Percentiles rank a stretch among this genome's conserved stretches.
These are phyloP conservation scores for Neonectria neomacrospora DNA, from an alignment of 2,329 filamentous ascomycete genomes.

Conservation along the genomic window DNA sequence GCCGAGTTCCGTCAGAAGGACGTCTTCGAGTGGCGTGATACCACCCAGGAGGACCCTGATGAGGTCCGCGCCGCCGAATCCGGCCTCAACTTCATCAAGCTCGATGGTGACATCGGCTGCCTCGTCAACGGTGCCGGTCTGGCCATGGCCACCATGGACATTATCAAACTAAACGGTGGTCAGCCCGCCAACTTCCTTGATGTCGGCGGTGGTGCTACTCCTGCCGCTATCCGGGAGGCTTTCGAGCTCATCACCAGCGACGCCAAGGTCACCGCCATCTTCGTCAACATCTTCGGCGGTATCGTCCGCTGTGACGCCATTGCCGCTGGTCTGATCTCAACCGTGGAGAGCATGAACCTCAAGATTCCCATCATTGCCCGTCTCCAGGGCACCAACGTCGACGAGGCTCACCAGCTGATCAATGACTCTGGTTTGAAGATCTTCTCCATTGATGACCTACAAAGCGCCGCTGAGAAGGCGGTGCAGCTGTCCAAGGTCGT, in stretches of 20 bases:
- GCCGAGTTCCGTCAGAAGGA: constrained; percentile 98
- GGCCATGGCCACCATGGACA: constrained; percentile 99
- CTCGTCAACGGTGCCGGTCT: constrained; percentile 98
- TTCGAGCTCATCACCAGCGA: constrained; percentile 99
- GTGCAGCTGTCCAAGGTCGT: constrained; percentile 99
- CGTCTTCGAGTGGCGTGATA: constrained; percentile 92
- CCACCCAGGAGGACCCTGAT: constrained; percentile 94
- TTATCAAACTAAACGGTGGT: constrained; percentile 99
- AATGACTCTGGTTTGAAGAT: constrained; percentile 99
- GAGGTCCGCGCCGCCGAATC: constrained; percentile 96
- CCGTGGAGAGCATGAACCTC: constrained; percentile 93
- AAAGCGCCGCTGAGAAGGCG: constrained; percentile 96
- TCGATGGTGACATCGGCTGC: constrained; percentile 99
- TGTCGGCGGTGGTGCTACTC: constrained; percentile 96
- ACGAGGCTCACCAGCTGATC: constrained; percentile 90
- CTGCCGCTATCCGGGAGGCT: constrained; percentile 94
- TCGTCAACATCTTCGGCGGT: constrained; percentile 99
- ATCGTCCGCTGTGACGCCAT: constrained; percentile 99
- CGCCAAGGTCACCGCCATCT: constrained; percentile 97
- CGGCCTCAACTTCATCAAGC: constrained; percentile 99
- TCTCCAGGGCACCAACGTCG: constrained; percentile 98
- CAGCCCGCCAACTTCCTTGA: constrained; percentile 98
- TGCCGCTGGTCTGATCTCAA: constrained; percentile 93
- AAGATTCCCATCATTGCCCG: constrained; percentile 96
- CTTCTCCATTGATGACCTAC: constrained; percentile 98